Evolutionary conservation across 768 basidiomycete genomes (phyloP), one percentile per base, ranked within the genome.

Genomic region (Hypholoma fasciculare): DNA sequence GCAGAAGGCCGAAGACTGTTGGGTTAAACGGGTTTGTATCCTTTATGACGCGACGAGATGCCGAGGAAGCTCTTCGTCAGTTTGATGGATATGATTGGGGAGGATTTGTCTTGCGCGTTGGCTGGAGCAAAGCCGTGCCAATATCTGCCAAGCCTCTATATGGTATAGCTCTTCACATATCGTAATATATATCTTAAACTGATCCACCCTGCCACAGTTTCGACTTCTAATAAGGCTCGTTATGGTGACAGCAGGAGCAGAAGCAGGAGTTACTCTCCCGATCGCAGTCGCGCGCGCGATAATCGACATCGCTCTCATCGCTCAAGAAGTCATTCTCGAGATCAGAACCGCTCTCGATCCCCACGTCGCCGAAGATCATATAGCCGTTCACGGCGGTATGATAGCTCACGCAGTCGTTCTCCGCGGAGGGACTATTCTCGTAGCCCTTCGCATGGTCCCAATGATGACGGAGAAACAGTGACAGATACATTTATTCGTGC

Each of bases 101-200:
- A 57, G 96, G 96, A 7, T 91, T 82, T 39, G 71, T 92, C 19
- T 75, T 99, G 4, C 81, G 93, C 13, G 93, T 96, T 5, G 94
- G 94, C 13, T 99, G 96, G 96, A 96, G 96, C 69, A 98, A 98
- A 74, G 92, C 96, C 1, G 92, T 98, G 6, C 90, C 94, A 14
- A 77, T 97, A 46, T 93, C 90, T 30, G 75, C 82, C 1, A 89
- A 87, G 70, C 80, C 88, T 60, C 80, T 87, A 78, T 98, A 92
- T 76, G 86, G 96, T 97, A 59, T 65, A 65, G 58, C 49, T 39
- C 16, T 34, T 8, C 40, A 30, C 20, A 49, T 12, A 20, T 23
- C 23, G 23, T 16, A 23, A 39, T 16, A 44, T 38, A 13, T 7
- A 40, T 26, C 36, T 26, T 47, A 20, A 40, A 42, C 38, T 60